These are phyloP conservation scores for Scenedesmus sp. DNA, from an alignment of 163 green algal genomes.

Conservation along the genomic window DNA sequence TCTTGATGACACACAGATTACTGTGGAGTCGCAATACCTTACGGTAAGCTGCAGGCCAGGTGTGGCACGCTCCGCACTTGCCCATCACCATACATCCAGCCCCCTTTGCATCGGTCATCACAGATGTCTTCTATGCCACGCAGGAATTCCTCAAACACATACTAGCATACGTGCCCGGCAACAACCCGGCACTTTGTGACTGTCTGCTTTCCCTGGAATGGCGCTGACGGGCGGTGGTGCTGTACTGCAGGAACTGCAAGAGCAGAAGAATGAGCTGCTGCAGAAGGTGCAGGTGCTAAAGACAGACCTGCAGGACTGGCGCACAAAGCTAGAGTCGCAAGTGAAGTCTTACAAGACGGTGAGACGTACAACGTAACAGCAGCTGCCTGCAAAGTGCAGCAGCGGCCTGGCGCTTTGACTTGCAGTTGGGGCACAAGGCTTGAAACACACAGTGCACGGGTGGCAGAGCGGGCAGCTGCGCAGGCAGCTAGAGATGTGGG, in stretches of 20 bases:
- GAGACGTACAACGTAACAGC: constrained; percentile 14
- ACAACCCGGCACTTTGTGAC: neutral
- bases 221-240: neutral
- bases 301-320: constrained; percentile 85
- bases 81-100: neutral
- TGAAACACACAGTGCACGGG: neutral
- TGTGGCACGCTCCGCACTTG: neutral
- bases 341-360: constrained; percentile 78
- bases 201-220: neutral
- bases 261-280: constrained; percentile 82
- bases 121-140: too few relatives aligned
- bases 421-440: neutral
- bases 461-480: constrained; percentile 6
- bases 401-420: neutral
- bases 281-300: constrained; percentile 80
- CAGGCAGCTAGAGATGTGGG: neutral
- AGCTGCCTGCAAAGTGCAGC: neutral
- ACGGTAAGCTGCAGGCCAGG: neutral
- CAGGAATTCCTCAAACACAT: neutral
- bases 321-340: constrained; percentile 78
- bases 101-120: neutral
- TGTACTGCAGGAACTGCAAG: constrained; percentile 68
- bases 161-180: too few relatives aligned
- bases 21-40: constrained; percentile 62
- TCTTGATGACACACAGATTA: constrained; percentile 46